Evolutionary conservation across 2,329 filamentous ascomycete species (phyloP).

Genomic region (Sporothrix phasma): DNA sequence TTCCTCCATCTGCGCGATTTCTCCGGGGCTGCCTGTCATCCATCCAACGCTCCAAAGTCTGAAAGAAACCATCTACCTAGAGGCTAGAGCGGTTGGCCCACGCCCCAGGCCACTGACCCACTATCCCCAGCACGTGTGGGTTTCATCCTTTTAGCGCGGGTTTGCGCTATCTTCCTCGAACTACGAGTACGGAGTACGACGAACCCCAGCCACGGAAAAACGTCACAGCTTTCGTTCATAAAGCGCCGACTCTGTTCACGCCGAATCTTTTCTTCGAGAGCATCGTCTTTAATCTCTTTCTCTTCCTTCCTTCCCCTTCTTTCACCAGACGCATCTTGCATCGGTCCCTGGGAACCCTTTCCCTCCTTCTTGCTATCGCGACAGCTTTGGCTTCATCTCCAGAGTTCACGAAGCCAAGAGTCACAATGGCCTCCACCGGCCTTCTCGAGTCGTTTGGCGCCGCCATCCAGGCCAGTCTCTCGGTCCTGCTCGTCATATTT

Average conservation of each 20-base stretch:
- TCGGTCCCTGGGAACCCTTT: not conserved
- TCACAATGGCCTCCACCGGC: slow-evolving; percentile 20
- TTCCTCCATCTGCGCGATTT: slow-evolving; percentile 3
- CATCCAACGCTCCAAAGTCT: no score
- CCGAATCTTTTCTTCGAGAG: no score
- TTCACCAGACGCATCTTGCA: not conserved
- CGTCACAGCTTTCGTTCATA: not conserved
- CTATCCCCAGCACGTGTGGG: not conserved
- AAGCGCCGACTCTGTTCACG: no score
- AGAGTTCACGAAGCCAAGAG: not conserved
- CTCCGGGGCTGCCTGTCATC: not conserved
- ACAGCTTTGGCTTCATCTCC: not conserved
- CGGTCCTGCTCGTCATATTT: slow-evolving; percentile 37
- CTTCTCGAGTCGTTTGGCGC: slow-evolving; percentile 33
- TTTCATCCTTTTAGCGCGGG: not conserved
- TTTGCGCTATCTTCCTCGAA: not conserved
- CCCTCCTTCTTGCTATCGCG: not conserved
- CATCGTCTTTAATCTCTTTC: not conserved
- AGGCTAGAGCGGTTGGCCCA: not conserved
- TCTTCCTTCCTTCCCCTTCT: not conserved
- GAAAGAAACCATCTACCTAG: not conserved
- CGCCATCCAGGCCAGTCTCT: slow-evolving; percentile 37
- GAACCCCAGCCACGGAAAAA: not conserved
- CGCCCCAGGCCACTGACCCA: not conserved
- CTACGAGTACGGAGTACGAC: no score